These are phyloP conservation scores for Didymella exigua DNA, from an alignment of 2,329 filamentous ascomycete species.

Conservation along the genomic window DNA sequence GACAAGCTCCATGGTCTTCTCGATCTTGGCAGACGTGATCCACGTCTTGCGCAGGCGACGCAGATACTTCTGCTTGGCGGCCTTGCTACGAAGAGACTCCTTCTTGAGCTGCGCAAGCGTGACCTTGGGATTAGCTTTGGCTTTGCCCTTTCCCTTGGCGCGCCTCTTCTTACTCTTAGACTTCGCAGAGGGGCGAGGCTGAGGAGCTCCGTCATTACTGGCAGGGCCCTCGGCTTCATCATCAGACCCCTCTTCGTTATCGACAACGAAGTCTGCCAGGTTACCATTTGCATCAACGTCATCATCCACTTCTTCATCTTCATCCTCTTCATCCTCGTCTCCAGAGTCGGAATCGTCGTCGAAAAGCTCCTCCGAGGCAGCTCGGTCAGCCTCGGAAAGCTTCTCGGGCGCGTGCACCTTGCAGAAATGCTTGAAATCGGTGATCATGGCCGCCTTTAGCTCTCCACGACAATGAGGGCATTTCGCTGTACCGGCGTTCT, in stretches of 20 bases:
- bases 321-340: slow-evolving; percentile 47
- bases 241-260: slow-evolving; percentile 50
- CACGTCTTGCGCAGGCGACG: slow-evolving; percentile 70
- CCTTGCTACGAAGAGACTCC: slow-evolving; percentile 66
- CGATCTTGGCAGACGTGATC: slow-evolving; percentile 76
- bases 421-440: slow-evolving; percentile 75
- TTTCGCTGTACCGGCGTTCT: slow-evolving; percentile 61
- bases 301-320: slow-evolving; percentile 52
- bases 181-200: slow-evolving; percentile 35
- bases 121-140: slow-evolving; percentile 42
- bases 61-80: slow-evolving; percentile 72
- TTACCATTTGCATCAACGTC: slow-evolving; percentile 41
- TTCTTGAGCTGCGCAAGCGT: slow-evolving; percentile 71
- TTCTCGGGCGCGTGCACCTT: slow-evolving; percentile 69
- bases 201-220: not conserved
- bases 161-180: slow-evolving; percentile 45
- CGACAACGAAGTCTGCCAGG: slow-evolving; percentile 63
- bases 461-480: slow-evolving; percentile 78
- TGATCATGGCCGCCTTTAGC: slow-evolving; percentile 71
- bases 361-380: slow-evolving; percentile 20
- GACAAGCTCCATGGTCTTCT: slow-evolving; percentile 70
- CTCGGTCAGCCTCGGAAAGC: slow-evolving; percentile 31
- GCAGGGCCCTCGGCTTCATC: slow-evolving; percentile 10
- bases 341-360: slow-evolving; percentile 35
- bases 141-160: slow-evolving; percentile 49